Evolutionary conservation across 1,139 yeast species (phyloP), one percentile per base, ranked within the genome.

Genomic region (Protomyces inundatus): DNA sequence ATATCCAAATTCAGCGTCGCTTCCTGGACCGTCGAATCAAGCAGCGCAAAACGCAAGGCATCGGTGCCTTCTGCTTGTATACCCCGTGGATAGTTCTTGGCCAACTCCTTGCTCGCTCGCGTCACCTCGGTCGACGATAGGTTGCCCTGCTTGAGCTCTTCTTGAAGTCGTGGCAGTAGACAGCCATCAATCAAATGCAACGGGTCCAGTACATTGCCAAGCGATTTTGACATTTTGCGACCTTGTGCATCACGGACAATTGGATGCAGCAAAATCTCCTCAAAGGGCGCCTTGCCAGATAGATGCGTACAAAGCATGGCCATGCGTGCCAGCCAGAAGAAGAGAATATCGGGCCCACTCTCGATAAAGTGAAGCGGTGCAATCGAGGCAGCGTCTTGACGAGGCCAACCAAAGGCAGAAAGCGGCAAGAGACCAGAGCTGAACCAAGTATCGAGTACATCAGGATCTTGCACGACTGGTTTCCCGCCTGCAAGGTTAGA

Each of bases 371-470:
- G 39, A 36, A 52, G 45, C n/a, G 45, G 50, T 14, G 12, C 32
- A 16, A 16, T 6, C 6, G 33, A 46, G 93, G 86, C 86, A 90
- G 77, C 74, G 64, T 91, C 82, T 23, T 78, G 76, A 65, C 84
- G 78, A 6, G 60, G 67, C 67, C 67, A 65, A 1, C 51, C 62
- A 39, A 65, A 65, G 14, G 61, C 64, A 6, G 67, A 65, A 4
- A 65, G 53, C 10, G 67, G 67, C 33, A 65, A 57, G 2, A 65
- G 52, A 7, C 57, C 67, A 39, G 67, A 58, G 32, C 67, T 65
- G 36, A 65, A 65, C 67, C 67, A 65, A 4, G 67, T 65, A 42
- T 65, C 67, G 5, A 65, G 42, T 6, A 64, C 67, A 42, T 65
- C 67, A n/a, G 30, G 33, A 42, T 64, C 67, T 51, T 65, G 67